Base-by-base conservation (phyloP, 176 grass and related monocot genomes). In the Paspalum notatum region DNA sequence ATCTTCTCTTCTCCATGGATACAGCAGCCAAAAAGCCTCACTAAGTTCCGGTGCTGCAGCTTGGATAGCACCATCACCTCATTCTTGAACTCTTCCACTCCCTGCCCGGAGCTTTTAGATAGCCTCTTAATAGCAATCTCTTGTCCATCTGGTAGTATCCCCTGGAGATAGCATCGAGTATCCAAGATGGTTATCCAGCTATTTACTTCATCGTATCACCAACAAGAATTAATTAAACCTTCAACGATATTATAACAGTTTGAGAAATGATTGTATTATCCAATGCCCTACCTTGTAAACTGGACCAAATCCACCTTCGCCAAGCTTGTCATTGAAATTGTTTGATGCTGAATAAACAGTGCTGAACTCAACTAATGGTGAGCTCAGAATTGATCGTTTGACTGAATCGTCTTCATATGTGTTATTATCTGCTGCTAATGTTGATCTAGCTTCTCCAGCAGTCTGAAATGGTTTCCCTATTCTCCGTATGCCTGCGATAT, bases 121-220 rank as follows among this genome's bases (percentile, higher is more conserved):
- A 92, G 82, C 74, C 78, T 95, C 68, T 95, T 95, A 58, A 95
- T 57, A 67, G 90, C 93, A 25, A 95, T 82, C 21, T 95, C 90
- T 65, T 90, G 82, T 32, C 93, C 93, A 89, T 85, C 81, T 22
- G 89, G 83, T 65, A 94, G 74, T 76, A 18, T 84, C 4, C 92
- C 92, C 92, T 94, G 52, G 0, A 87, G 55, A 51, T 12, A 70
- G 24, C 2, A 85, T 79, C 58, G 78, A 48, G 27, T 27, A 80
- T 71, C 44, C 68, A 54, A n/a, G 46, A 77, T 64, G 14, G 32
- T 80, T 42, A 55, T 61, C 71, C 38, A 82, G 7, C 12, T 43
- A 61, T 11, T 63, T 7, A 52, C 12, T 64, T 32, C 17, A 11
- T 16, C 14, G 21, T 45, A 46, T 61, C 22, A 16, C n/a, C n/a